Percentiles rank a stretch among this genome's conserved stretches.
phyloP scores from a whole-genome alignment of 106 monocot species.

The Phalaenopsis aphrodite region DNA sequence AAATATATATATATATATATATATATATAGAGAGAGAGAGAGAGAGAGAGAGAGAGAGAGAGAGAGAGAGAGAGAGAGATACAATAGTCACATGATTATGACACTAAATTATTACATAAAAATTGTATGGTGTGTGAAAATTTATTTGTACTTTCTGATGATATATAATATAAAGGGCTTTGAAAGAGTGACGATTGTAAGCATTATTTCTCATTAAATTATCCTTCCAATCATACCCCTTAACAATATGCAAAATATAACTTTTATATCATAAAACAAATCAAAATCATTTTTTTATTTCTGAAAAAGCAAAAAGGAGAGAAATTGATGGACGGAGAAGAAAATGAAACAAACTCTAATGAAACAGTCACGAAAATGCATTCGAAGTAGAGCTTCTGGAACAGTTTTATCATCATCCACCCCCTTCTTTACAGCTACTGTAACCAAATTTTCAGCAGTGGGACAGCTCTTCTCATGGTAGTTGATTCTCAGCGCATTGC shows the following conservation, averaged over 20 bases:
- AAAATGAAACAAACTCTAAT: slow-evolving; percentile 34
- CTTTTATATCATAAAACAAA: background rate
- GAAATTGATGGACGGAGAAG: background rate
- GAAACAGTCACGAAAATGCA: slow-evolving; percentile 80
- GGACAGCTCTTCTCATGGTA: slow-evolving; percentile 54
- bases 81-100: no score
- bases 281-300: no score
- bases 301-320: background rate
- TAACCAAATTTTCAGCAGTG: slow-evolving; percentile 26
- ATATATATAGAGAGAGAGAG: no score
- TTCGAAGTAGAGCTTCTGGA: slow-evolving; percentile 51
- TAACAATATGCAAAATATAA: background rate
- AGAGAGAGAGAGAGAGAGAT: no score
- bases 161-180: no score
- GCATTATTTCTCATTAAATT: slow-evolving; percentile 2
- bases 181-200: no score
- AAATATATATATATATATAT: no score
- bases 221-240: slow-evolving; percentile 72
- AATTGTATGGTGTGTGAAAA: no score
- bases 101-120: no score
- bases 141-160: no score
- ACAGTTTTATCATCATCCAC: slow-evolving; percentile 26
- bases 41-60: no score
- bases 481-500: slow-evolving; percentile 27
- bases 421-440: slow-evolving; percentile 31